These are phyloP conservation scores for Sutorius eximius DNA, from an alignment of 1,284 basidiomycete species.

Conservation along the genomic window DNA sequence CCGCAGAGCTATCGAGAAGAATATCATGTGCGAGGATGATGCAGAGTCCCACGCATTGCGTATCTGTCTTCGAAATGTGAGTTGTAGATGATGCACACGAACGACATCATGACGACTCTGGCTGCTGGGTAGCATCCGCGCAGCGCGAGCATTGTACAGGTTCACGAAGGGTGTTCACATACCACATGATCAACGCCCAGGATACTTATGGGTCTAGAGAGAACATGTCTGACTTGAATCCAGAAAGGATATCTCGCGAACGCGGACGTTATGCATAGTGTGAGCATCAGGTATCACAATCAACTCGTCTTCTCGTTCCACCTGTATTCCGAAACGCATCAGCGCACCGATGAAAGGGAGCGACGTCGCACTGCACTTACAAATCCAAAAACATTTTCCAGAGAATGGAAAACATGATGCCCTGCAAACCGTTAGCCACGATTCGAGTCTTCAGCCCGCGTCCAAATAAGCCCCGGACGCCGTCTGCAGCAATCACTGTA, in stretches of 20 bases:
- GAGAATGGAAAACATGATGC: conserved; percentile 80
- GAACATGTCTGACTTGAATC: neutral
- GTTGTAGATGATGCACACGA: no score
- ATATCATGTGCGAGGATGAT: no score
- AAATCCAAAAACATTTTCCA: conserved; percentile 86
- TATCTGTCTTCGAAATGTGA: no score
- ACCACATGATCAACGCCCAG: no score
- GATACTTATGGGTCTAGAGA: neutral
- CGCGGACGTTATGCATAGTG: neutral
- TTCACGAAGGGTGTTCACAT: no score
- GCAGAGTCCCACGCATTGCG: no score
- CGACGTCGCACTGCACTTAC: conserved; percentile 45
- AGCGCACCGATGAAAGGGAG: neutral
- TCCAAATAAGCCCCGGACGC: conserved; percentile 68
- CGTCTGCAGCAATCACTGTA: conserved; percentile 66
- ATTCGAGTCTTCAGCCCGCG: conserved; percentile 83
- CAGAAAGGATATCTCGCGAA: neutral
- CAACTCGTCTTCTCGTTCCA: conserved; percentile 43
- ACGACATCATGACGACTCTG: no score
- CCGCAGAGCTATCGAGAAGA: no score
- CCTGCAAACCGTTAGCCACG: conserved; percentile 82
- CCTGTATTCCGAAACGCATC: conserved; percentile 19
- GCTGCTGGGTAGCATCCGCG: no score
- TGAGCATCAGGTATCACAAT: neutral
- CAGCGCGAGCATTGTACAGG: no score